Evolutionary conservation across 208 protist genomes (phyloP), one percentile per base, ranked within the genome.

Genomic region (Acanthamoeba sp.): DNA sequence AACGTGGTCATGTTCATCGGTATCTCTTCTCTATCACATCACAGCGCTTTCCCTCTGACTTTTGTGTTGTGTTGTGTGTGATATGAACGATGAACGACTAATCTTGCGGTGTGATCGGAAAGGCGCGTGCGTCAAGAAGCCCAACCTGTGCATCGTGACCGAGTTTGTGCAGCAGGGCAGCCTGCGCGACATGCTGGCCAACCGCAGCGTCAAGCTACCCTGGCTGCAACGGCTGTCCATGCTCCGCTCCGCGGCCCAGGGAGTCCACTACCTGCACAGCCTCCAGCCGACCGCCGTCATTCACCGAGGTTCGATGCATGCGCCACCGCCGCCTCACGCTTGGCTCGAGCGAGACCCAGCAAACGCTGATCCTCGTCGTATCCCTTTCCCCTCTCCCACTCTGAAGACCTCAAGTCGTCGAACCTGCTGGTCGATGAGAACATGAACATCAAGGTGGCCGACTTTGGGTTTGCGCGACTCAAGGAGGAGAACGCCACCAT

Each of bases 91-190:
- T 36, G 27, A 71, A 34, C 9, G 5, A 69, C 14, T 34, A 0
- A n/a, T n/a, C n/a, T n/a, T n/a, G n/a, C n/a, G n/a, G n/a, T n/a
- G n/a, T n/a, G n/a, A n/a, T n/a, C n/a, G n/a, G n/a, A n/a, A 20
- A 78, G 88, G 90, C 29, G 62, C 66, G 0, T 96, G 94, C 42
- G 82, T 91, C 18, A 93, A 89, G 45, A 36, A 82, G 69, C 96
- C 96, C n/a, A 93, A 97, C 55, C 87, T 97, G 94, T 97, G 95
- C 73, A 95, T 97, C 57, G 95, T 95, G 24, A 95, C 94, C 29
- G 95, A 97, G 48, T 97, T 92, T 50, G 96, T 97, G 95, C 48
- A 55, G n/a, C 40, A 62, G 5, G 96, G 96, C 40, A 94, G 52
- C 42, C 93, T 97, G 34, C 94, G 95, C 18, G 34, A 76, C 24